These are phyloP conservation scores for Ceratobasidium sp. DNA, from an alignment of 1,284 basidiomycete genomes.

Conservation along the genomic window DNA sequence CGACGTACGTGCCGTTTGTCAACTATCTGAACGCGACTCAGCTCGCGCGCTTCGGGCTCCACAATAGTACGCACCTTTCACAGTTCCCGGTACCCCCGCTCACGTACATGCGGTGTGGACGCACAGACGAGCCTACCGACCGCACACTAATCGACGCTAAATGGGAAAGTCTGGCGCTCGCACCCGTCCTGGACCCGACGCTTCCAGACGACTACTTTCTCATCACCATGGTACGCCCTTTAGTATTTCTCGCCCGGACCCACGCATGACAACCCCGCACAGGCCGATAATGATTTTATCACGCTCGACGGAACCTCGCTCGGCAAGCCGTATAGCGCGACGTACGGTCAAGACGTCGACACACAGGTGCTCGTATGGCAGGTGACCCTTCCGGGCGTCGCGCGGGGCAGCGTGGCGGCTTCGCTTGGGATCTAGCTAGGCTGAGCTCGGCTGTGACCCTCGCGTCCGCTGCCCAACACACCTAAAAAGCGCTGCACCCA, in stretches of 20 bases:
- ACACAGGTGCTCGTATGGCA: conserved; percentile 73
- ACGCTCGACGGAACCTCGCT: conserved; percentile 63
- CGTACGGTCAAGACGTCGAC: conserved; percentile 60
- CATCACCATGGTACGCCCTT: conserved; percentile 58
- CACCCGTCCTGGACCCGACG: conserved; percentile 59
- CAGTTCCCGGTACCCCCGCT: conserved; percentile 24
- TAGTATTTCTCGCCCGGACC: conserved; percentile 6
- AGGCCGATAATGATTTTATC: conserved; percentile 71
- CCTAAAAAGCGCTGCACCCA: background rate
- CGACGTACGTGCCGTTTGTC: conserved; percentile 64
- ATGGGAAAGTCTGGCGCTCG: conserved; percentile 71
- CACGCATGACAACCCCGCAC: background rate
- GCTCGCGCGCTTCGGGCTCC: conserved; percentile 67
- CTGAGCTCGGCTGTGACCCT: background rate
- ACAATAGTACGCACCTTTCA: conserved; percentile 55
- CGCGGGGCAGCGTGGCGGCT: conserved; percentile 46
- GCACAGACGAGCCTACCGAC: conserved; percentile 54
- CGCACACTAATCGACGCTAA: conserved; percentile 67
- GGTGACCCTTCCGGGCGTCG: conserved; percentile 62
- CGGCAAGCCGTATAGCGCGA: conserved; percentile 61
- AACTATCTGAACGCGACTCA: conserved; percentile 60
- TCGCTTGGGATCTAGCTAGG: conserved; percentile 46
- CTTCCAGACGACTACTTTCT: conserved; percentile 72
- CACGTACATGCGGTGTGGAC: conserved; percentile 14
- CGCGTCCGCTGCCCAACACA: background rate